Evolutionary conservation across 2,329 filamentous ascomycete genomes (phyloP), one percentile per base, ranked within the genome.

Genomic region (Penicillium brasilianum): DNA sequence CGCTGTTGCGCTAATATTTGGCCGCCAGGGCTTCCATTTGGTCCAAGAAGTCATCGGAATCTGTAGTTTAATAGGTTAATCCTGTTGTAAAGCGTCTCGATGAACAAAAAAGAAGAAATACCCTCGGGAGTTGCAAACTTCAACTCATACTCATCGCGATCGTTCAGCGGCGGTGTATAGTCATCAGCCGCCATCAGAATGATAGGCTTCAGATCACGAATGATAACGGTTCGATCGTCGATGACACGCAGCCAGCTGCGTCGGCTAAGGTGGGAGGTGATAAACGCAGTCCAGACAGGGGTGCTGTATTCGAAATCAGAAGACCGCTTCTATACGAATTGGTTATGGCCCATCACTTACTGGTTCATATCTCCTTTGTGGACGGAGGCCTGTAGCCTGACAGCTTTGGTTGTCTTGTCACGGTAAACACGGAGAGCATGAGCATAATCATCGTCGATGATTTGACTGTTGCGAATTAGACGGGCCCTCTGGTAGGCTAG

Each of bases 201-300:
- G 57, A 82, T 83, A 3, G 81, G 83, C 49, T 80, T 79, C 32
- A 87, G 73, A 50, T 83, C 78, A n/a, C 78, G 76, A 22, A 88
- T 71, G 25, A 82, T 72, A 2, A 86, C 72, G 1, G 79, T 78
- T 41, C 76, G 79, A 1, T 77, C 53, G 1, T 76, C 77, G 0
- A 79, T 66, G 11, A 72, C 74, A 43, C 78, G 78, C 60, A 84
- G 77, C 84, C 85, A 87, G 36, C 74, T 75, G 5, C 73, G 77
- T 55, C 78, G 75, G 30, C 74, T 73, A 36, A 85, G 73, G 57
- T 82, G 79, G 25, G 80, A 73, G 1, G 82, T 83, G 20, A 86
- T 77, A 62, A 86, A 86, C 0, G 83, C 83, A 2, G 85, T 88
- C 86, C 86, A 88, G 58, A 88, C 83, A 0, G 86, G 86, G 2